Evolutionary conservation across 2,329 filamentous ascomycete genomes (phyloP).

Genomic region (Rhynchosporium graminicola): DNA sequence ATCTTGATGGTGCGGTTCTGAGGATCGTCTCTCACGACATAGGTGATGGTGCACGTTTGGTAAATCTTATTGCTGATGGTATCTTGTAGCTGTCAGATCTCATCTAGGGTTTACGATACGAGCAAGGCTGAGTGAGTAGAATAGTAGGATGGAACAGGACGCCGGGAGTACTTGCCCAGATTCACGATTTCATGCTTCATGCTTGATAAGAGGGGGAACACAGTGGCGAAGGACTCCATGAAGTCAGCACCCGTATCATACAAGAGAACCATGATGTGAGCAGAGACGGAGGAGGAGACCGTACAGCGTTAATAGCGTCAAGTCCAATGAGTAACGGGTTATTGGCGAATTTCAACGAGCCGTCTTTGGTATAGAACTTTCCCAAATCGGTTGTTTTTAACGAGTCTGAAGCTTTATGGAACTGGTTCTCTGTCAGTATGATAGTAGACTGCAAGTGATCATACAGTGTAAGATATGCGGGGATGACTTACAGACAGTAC

Average conservation of each 20-base stretch:
- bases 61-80: conserved; percentile 2
- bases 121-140: too few species aligned
- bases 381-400: conserved; percentile 17
- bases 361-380: conserved; percentile 23
- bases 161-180: conserved; percentile 7
- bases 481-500: conserved; percentile 16
- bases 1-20: conserved; percentile 23
- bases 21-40: conserved; percentile 26
- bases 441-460: too few species aligned
- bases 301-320: conserved; percentile 12
- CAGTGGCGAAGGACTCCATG: conserved; percentile 19
- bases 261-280: not conserved
- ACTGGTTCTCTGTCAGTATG: conserved; percentile 5
- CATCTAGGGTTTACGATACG: not conserved
- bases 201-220: conserved; percentile 17
- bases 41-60: conserved; percentile 22
- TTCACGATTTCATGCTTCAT: conserved; percentile 24
- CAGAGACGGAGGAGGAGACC: not conserved
- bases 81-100: not conserved
- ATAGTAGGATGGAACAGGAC: not conserved
- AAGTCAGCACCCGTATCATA: not conserved
- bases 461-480: not conserved
- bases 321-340: conserved; percentile 12
- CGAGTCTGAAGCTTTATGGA: conserved; percentile 13
- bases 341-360: conserved; percentile 18